Evolutionary conservation across 805 yeast genomes (phyloP), one percentile per base, ranked within the genome.

Genomic region (Yarrowia yakushimensis): DNA sequence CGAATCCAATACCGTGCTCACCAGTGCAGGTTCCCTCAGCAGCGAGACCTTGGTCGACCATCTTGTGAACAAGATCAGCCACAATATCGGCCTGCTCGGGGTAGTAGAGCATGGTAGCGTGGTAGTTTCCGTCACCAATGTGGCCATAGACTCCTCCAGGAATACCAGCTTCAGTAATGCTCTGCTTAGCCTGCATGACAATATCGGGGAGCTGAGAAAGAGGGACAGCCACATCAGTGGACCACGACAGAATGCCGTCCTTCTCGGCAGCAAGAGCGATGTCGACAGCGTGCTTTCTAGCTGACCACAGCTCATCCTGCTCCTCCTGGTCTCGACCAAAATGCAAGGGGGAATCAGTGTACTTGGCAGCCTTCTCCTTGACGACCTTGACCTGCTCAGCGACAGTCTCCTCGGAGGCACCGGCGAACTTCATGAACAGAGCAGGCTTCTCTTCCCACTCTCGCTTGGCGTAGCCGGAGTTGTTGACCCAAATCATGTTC

Each of bases 1-100:
- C 92, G 13, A 66, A 68, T 9, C 96, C 96, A 39, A 90, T 82
- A 13, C 96, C 96, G 70, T 89, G 96, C 69, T 89, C 96, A 34
- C 96, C 96, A 4, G 91, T 86, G 67, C 90, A 85, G 1, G 96
- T 89, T 1, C 96, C 96, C 60, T 88, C 96, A 37, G 85, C 80
- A 1, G 76, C 80, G 17, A 89, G 74, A 0, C 93, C 96, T 41
- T 85, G 71, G 45, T 78, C 69, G 52, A 87, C 87, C 87, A 89
- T 84, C 57, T 81, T 77, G 27, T 80, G 78, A 13, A 86, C 85
- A 12, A 86, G 68, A 12, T 70, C 68, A 64, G 81, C 80, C 2
- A 83, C 85, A 22, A 71, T 72, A 0, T 74, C 73, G 18, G 76
- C 68, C 66, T 84, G 81, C 20, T 81, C 66, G n/a, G 66, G 68